phyloP scores from a whole-genome alignment of 805 yeast genomes.

The Priceomyces melissophilus region DNA sequence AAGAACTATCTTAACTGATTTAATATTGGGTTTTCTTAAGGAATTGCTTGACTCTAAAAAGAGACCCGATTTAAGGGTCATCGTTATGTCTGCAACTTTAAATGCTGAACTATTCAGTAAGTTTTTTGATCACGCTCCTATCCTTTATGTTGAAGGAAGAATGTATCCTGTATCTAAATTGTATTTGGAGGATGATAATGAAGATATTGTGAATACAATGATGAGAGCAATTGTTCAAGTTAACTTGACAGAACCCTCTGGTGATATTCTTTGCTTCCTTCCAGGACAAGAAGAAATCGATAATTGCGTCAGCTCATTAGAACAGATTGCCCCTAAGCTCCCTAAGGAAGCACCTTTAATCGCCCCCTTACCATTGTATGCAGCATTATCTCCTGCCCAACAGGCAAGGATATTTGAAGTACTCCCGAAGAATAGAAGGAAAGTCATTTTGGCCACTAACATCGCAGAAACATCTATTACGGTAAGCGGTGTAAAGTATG shows the following conservation, averaged over 20 bases:
- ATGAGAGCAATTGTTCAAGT: slow-evolving; percentile 73
- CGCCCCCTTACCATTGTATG: slow-evolving; percentile 83
- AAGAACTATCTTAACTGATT: slow-evolving; percentile 87
- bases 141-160: slow-evolving; percentile 84
- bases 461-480: slow-evolving; percentile 98
- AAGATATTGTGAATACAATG: slow-evolving; percentile 80
- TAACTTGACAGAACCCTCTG: slow-evolving; percentile 74
- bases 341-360: slow-evolving; percentile 74
- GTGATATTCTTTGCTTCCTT: slow-evolving; percentile 88
- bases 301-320: slow-evolving; percentile 63
- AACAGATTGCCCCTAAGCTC: slow-evolving; percentile 57
- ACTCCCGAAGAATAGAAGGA: slow-evolving; percentile 64
- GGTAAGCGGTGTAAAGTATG: slow-evolving; percentile 90
- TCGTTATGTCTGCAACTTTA: slow-evolving; percentile 95
- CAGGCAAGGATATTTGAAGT: slow-evolving; percentile 79
- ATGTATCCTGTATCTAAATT: slow-evolving; percentile 77
- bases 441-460: slow-evolving; percentile 88
- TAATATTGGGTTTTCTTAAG: slow-evolving; percentile 84
- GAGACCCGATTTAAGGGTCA: slow-evolving; percentile 58
- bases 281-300: slow-evolving; percentile 99
- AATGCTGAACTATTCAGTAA: slow-evolving; percentile 84
- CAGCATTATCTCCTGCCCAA: slow-evolving; percentile 82
- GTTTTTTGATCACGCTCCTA: slow-evolving; percentile 79
- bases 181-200: slow-evolving; percentile 61
- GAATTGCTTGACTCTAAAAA: slow-evolving; percentile 49